Conservation (phyloP, 192 early-diverging fungal genomes). For the Umbelopsis ramanniana region DNA sequence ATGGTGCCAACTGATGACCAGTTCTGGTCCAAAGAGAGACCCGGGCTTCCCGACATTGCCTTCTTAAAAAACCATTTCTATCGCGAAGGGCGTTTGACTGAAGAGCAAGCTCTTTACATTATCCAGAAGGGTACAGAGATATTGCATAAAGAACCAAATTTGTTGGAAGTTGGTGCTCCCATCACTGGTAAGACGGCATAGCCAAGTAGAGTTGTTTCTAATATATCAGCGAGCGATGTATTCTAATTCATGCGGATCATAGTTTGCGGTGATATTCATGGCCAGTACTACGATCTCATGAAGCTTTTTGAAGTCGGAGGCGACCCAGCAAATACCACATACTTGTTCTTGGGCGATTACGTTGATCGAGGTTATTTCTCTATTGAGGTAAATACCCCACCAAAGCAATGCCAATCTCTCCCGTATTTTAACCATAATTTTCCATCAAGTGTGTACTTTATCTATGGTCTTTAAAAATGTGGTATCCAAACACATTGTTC, state of each 20-base stretch:
- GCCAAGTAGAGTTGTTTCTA: background rate
- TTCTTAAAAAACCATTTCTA: slow-evolving; percentile 93
- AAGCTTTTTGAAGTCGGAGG: slow-evolving; percentile 98
- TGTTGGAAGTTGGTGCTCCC: slow-evolving; percentile 89
- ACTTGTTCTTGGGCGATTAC: slow-evolving; percentile 96
- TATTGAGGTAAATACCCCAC: slow-evolving; percentile 71
- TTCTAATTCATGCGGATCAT: background rate
- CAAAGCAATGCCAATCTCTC: background rate
- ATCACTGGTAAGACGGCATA: slow-evolving; percentile 73
- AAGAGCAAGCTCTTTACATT: slow-evolving; percentile 91
- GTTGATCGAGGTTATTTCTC: slow-evolving; percentile 98
- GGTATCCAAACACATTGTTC: slow-evolving; percentile 85
- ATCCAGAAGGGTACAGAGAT: slow-evolving; percentile 82
- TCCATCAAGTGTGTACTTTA: slow-evolving; percentile 81
- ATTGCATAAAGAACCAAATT: slow-evolving; percentile 79
- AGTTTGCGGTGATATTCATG: slow-evolving; percentile 98
- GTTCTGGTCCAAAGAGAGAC: slow-evolving; percentile 59
- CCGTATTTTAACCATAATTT: background rate
- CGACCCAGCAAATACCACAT: slow-evolving; percentile 86
- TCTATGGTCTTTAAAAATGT: slow-evolving; percentile 89
- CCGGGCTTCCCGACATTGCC: slow-evolving; percentile 74
- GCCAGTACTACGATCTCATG: slow-evolving; percentile 98
- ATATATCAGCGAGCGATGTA: background rate
- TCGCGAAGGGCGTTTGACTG: slow-evolving; percentile 88
- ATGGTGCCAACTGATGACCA: slow-evolving; percentile 52